A percentile compares a stretch with the other conserved stretches of the same genome.
Evolutionary conservation across 2,329 filamentous ascomycete genomes (phyloP).

Genomic region (Sordariomycetes sp.): DNA sequence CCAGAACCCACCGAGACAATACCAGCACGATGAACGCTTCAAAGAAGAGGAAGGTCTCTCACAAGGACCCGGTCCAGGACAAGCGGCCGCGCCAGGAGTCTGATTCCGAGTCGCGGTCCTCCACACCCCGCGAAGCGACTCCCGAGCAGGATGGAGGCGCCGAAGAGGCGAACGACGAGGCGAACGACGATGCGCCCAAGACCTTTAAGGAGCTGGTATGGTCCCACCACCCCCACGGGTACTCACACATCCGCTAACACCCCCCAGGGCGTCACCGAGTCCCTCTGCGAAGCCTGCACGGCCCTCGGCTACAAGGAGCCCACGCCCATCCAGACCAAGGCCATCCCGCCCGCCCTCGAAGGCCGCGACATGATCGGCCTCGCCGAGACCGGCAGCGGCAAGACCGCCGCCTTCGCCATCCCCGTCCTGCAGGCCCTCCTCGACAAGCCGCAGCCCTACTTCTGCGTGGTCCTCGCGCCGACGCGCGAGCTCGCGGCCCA

Average conservation of each 20-base stretch:
- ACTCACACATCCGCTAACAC: conserved; percentile 7
- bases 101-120: conserved; percentile 6
- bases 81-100: not conserved
- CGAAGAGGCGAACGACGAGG: conserved; percentile 19
- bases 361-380: conserved; percentile 85
- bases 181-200: conserved; percentile 28
- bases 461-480: conserved; percentile 82
- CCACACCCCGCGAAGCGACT: not conserved
- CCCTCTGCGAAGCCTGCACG: conserved; percentile 80
- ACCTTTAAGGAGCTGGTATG: conserved; percentile 56
- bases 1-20: not conserved
- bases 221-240: not conserved
- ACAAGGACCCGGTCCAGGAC: not conserved
- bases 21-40: conserved; percentile 19
- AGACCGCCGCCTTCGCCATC: conserved; percentile 88
- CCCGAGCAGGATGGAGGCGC: not conserved
- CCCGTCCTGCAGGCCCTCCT: conserved; percentile 87
- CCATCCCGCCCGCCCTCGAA: conserved; percentile 71
- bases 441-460: conserved; percentile 75
- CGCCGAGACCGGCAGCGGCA: conserved; percentile 91
- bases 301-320: conserved; percentile 73
- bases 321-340: conserved; percentile 79
- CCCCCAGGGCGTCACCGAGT: conserved; percentile 64
- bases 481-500: conserved; percentile 91
- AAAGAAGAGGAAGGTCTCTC: conserved; percentile 30